A percentile compares a stretch with the other conserved stretches of the same genome.
phyloP scores from a whole-genome alignment of 2,329 filamentous ascomycete species.

The Teratosphaeria epicoccoides region DNA sequence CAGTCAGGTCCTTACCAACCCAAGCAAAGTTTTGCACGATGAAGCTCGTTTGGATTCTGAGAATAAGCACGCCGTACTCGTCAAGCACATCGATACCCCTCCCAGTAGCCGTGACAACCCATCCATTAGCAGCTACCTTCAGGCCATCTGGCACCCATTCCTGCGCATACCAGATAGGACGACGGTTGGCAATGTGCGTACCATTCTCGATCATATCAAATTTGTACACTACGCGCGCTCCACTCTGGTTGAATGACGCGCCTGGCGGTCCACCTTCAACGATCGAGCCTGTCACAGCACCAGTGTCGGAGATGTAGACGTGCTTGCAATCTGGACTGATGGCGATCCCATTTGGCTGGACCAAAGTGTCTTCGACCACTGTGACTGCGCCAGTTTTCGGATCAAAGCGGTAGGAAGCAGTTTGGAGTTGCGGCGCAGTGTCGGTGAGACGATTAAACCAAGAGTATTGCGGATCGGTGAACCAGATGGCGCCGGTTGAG shows the following conservation, averaged over 20 bases:
- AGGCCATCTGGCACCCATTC: slow-evolving; percentile 34
- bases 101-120: slow-evolving; percentile 31
- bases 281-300: slow-evolving; percentile 17
- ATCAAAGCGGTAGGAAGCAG: slow-evolving; percentile 34
- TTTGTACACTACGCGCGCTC: slow-evolving; percentile 28
- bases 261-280: slow-evolving; percentile 18
- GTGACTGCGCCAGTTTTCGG: slow-evolving; percentile 31
- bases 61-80: slow-evolving; percentile 27
- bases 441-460: slow-evolving; percentile 29
- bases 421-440: slow-evolving; percentile 24
- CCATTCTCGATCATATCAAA: slow-evolving; percentile 29
- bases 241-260: slow-evolving; percentile 23
- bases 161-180: slow-evolving; percentile 30
- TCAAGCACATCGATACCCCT: slow-evolving; percentile 33
- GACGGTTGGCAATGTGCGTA: slow-evolving; percentile 28
- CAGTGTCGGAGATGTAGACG: slow-evolving; percentile 37
- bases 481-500: slow-evolving; percentile 38
- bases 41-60: slow-evolving; percentile 35
- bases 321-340: slow-evolving; percentile 31
- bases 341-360: not conserved
- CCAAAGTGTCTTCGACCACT: slow-evolving; percentile 29
- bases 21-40: slow-evolving; percentile 37
- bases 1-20: slow-evolving; percentile 29
- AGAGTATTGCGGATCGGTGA: slow-evolving; percentile 36
- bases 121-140: slow-evolving; percentile 33